Conservation (phyloP, 768 basidiomycete species). For the Boletellus emodensis region DNA sequence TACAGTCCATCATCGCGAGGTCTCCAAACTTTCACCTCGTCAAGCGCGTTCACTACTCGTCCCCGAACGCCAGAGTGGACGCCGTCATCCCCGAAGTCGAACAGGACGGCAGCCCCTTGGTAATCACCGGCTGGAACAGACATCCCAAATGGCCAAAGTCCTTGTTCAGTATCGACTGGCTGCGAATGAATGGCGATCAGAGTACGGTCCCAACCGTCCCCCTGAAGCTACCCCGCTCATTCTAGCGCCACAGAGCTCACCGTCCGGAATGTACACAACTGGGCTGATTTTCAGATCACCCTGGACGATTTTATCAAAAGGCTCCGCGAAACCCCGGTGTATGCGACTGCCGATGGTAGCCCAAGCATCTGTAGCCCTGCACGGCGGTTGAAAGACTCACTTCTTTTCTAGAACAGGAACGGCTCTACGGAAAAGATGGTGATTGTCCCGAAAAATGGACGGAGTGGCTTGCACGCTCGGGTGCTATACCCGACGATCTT, state of each 20-base stretch:
- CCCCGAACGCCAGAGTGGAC: conserved; percentile 26
- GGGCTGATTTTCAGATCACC: conserved; percentile 49
- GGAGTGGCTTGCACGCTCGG: conserved; percentile 48
- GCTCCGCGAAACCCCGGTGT: conserved; percentile 34
- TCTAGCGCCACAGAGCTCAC: conserved; percentile 41
- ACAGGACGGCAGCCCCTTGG: conserved; percentile 50
- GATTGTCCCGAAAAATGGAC: conserved; percentile 65
- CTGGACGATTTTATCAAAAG: conserved; percentile 51
- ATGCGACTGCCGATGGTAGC: conserved; percentile 40
- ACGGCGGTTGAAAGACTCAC: background rate
- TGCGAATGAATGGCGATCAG: conserved; percentile 35
- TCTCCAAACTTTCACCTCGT: conserved; percentile 43
- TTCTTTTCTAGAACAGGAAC: conserved; percentile 44
- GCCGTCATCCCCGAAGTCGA: conserved; percentile 45
- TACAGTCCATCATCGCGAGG: conserved; percentile 36
- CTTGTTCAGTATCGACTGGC: conserved; percentile 55
- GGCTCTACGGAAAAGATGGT: conserved; percentile 76
- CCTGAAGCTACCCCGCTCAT: conserved; percentile 6
- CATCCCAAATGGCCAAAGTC: conserved; percentile 50
- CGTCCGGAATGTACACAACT: conserved; percentile 61
- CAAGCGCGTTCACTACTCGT: conserved; percentile 32
- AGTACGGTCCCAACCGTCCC: conserved; percentile 12
- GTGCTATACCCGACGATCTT: conserved; percentile 49
- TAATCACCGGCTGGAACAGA: conserved; percentile 60
- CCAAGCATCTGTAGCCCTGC: background rate